These are phyloP conservation scores for Colletotrichum cuscutae DNA, from an alignment of 2,329 filamentous ascomycete genomes.

Conservation along the genomic window DNA sequence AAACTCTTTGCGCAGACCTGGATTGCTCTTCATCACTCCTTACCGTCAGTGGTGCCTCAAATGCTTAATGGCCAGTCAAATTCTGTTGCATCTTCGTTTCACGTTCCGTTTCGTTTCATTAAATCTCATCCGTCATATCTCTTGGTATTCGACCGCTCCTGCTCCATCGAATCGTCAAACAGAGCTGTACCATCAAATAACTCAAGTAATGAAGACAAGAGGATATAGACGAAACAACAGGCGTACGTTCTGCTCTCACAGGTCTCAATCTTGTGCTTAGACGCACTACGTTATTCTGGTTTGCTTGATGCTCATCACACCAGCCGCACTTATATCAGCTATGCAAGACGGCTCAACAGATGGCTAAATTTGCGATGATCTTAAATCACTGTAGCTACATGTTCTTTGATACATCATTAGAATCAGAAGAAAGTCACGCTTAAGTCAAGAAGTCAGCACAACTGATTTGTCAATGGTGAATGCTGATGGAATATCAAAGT, in stretches of 20 bases:
- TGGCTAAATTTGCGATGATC: too few species aligned
- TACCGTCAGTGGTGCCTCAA: not conserved
- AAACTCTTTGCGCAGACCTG: not conserved
- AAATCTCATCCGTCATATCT: not conserved
- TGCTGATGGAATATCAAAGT: too few species aligned
- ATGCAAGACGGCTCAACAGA: too few species aligned
- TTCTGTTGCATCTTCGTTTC: not conserved
- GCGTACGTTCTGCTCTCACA: not conserved
- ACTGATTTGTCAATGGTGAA: too few species aligned
- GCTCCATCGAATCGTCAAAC: too few species aligned
- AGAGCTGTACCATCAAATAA: not conserved
- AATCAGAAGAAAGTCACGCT: too few species aligned
- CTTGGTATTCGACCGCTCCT: not conserved
- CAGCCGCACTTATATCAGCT: too few species aligned
- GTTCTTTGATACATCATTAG: too few species aligned
- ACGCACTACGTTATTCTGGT: not conserved
- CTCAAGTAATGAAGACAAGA: not conserved
- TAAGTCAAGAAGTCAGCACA: too few species aligned
- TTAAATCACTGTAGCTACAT: too few species aligned
- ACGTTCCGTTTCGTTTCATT: not conserved
- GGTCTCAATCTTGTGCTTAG: not conserved
- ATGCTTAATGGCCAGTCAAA: not conserved
- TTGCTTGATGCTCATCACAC: too few species aligned
- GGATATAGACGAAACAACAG: not conserved
- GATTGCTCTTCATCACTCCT: not conserved